phyloP scores from a whole-genome alignment of 2,329 filamentous ascomycete species.

The Exophiala sideris region DNA sequence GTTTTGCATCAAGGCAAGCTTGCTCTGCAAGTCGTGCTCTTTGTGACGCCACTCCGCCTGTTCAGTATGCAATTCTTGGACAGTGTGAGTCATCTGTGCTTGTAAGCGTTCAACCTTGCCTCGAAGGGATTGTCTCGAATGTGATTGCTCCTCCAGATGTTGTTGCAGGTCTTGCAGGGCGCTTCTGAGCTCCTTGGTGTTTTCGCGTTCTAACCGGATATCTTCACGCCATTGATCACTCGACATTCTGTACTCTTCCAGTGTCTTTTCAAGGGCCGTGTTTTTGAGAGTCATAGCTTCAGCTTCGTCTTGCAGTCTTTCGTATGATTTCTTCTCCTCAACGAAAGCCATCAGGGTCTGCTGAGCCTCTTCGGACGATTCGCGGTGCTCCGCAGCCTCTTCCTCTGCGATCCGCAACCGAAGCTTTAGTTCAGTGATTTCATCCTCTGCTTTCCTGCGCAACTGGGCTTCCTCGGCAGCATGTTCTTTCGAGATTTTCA shows the following conservation, averaged over 20 bases:
- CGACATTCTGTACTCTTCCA: conserved; percentile 58
- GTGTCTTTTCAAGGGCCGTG: conserved; percentile 57
- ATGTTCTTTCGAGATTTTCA: conserved; percentile 61
- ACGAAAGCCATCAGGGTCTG: conserved; percentile 61
- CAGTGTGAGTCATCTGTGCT: conserved; percentile 76
- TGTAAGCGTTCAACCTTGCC: conserved; percentile 81
- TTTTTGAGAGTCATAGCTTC: conserved; percentile 58
- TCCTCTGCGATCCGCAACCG: conserved; percentile 65
- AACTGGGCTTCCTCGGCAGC: conserved; percentile 62
- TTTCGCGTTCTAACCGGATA: conserved; percentile 45
- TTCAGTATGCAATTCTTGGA: conserved; percentile 76
- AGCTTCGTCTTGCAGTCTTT: conserved; percentile 51
- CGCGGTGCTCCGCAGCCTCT: conserved; percentile 45
- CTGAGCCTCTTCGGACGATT: conserved; percentile 61
- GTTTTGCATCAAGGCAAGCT: conserved; percentile 54
- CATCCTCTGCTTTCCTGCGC: conserved; percentile 68
- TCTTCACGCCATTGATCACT: conserved; percentile 24
- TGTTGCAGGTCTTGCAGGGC: conserved; percentile 52
- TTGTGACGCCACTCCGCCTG: conserved; percentile 72
- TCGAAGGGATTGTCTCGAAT: conserved; percentile 78
- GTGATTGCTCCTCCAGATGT: conserved; percentile 82
- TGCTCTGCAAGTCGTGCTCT: conserved; percentile 55
- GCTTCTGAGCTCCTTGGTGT: conserved; percentile 64
- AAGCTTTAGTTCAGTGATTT: conserved; percentile 67
- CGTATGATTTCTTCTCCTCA: conserved; percentile 67